phyloP scores from a whole-genome alignment of 495 filamentous ascomycete genomes.

The Pseudomonodictys pantanalensis region DNA sequence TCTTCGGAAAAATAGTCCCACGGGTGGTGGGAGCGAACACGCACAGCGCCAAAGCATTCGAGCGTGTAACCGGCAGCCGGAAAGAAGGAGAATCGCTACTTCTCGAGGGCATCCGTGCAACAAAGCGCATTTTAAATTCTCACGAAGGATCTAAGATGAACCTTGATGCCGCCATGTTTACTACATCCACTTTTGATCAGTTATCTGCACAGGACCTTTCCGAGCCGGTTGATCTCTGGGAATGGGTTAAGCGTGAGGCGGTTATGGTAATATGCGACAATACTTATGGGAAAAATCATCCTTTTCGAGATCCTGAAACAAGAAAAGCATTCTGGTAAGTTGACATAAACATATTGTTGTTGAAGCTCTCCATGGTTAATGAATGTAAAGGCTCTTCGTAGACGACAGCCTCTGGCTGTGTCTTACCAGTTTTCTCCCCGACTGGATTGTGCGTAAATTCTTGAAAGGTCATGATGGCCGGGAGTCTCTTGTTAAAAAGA shows the following conservation, averaged over 20 bases:
- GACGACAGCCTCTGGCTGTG: neutral
- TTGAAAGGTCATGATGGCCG: neutral
- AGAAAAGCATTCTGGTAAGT: slow-evolving; percentile 48
- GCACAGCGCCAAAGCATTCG: neutral
- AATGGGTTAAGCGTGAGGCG: slow-evolving; percentile 45
- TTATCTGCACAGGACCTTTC: slow-evolving; percentile 17
- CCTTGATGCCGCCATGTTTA: slow-evolving; percentile 44
- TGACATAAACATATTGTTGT: too few species aligned
- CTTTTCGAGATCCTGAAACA: slow-evolving; percentile 44
- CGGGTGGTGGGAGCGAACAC: neutral
- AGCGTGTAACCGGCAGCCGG: neutral
- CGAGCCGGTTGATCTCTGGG: slow-evolving; percentile 15
- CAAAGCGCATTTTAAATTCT: neutral
- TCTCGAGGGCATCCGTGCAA: neutral
- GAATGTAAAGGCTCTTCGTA: slow-evolving; percentile 43
- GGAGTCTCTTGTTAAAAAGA: neutral
- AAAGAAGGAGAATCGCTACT: neutral
- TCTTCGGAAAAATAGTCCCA: neutral
- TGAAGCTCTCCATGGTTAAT: neutral
- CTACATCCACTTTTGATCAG: slow-evolving; percentile 36
- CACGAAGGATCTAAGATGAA: neutral
- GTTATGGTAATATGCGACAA: slow-evolving; percentile 48
- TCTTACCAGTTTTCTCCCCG: neutral
- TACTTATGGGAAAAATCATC: slow-evolving; percentile 51
- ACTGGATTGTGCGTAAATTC: neutral